Evolutionary conservation across 257 asterid genomes (phyloP).

Genomic region (Solanum peruvianum): DNA sequence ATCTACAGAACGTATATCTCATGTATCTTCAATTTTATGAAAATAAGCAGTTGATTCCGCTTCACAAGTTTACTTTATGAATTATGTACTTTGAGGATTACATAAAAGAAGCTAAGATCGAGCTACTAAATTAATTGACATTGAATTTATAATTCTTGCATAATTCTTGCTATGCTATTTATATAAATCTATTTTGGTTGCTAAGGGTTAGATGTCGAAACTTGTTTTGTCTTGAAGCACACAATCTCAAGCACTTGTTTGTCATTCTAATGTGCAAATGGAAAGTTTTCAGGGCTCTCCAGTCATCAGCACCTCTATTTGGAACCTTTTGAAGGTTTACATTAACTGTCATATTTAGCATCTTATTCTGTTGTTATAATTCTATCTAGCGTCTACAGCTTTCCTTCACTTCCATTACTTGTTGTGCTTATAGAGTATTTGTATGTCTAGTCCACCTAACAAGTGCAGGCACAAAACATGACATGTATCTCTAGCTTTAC

Average conservation of each 20-base stretch:
- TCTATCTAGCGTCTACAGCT: not conserved
- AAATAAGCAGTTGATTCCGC: not conserved
- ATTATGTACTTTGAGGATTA: not conserved
- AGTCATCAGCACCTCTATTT: not conserved
- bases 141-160: not conserved
- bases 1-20: no score
- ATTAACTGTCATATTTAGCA: not conserved
- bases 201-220: not conserved
- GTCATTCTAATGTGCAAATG: no score
- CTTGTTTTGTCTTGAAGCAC: not conserved
- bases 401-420: not conserved
- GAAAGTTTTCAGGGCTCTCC: not conserved
- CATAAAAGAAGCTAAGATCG: not conserved
- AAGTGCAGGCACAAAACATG: no score
- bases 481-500: no score
- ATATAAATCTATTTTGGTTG: not conserved
- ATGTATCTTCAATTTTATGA: no score
- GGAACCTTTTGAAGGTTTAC: not conserved
- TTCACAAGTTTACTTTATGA: not conserved
- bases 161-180: not conserved
- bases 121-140: not conserved
- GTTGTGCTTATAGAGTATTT: not conserved
- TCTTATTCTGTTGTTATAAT: no score
- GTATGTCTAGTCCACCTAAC: no score
- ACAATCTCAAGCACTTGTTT: no score